phyloP scores from a whole-genome alignment of 257 asterid species.

The Salvia splendens region DNA sequence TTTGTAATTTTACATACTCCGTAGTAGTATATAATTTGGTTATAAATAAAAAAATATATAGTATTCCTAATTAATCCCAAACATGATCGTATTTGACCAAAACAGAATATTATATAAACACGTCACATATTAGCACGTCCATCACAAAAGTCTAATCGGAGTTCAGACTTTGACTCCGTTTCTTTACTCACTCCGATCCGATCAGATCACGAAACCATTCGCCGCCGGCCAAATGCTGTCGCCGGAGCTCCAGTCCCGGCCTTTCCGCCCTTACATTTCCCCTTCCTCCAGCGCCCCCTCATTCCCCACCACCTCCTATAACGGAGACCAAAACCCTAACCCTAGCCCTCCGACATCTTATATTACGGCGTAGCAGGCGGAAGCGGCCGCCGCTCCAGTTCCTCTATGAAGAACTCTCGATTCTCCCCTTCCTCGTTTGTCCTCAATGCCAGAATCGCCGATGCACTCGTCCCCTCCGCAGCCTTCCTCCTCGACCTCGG shows the following conservation, averaged over 20 bases:
- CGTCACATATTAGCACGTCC: background rate
- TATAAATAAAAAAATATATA: too few species aligned
- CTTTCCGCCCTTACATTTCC: constrained; percentile 82
- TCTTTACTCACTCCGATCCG: constrained; percentile 44
- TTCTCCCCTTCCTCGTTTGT: constrained; percentile 63
- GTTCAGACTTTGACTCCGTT: constrained; percentile 44
- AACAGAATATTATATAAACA: too few species aligned
- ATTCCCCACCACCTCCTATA: constrained; percentile 54
- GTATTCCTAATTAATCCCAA: too few species aligned
- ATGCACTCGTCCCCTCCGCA: constrained; percentile 77
- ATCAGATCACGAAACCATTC: constrained; percentile 39
- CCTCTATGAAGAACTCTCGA: constrained; percentile 59
- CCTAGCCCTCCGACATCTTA: constrained; percentile 51
- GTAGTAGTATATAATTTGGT: too few species aligned
- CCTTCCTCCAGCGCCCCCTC: constrained; percentile 76
- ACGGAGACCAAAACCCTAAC: constrained; percentile 67
- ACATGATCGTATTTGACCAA: too few species aligned
- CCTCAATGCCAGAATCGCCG: constrained; percentile 79
- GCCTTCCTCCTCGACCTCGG: constrained; percentile 96
- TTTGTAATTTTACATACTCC: too few species aligned
- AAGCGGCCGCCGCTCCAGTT: constrained; percentile 40
- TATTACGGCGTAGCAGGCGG: constrained; percentile 33
- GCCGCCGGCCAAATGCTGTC: constrained; percentile 69
- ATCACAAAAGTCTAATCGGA: constrained; percentile 25
- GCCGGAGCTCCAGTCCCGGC: constrained; percentile 94